Conservation (phyloP, 2,329 filamentous ascomycete genomes). For the Hypoxylon sp. region DNA sequence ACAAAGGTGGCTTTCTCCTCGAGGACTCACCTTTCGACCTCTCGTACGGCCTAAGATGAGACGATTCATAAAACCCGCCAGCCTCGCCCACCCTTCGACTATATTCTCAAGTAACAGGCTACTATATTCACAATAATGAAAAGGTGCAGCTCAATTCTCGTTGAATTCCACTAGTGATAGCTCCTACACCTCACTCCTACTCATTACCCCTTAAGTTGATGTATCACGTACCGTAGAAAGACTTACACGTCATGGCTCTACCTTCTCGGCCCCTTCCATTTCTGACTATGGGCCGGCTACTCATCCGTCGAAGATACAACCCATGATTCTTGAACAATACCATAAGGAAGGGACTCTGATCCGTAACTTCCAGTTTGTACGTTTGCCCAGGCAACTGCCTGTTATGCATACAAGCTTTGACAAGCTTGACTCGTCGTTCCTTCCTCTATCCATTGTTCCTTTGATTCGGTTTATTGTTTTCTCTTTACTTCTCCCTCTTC, state of each 20-base stretch:
- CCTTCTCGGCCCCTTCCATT: neutral
- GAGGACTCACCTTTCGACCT: neutral
- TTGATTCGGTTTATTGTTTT: neutral
- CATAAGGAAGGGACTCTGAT: neutral
- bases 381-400: neutral
- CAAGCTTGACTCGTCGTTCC: neutral
- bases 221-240: neutral
- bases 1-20: neutral
- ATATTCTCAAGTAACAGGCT: neutral
- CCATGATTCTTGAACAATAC: neutral
- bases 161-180: neutral
- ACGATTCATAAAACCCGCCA: constrained; percentile 4
- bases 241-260: neutral
- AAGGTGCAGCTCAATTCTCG: neutral
- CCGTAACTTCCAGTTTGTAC: neutral
- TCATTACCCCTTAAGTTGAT: too few relatives aligned
- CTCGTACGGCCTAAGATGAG: neutral
- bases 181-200: neutral
- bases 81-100: neutral
- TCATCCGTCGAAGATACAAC: neutral
- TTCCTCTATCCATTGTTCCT: neutral
- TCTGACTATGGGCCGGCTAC: neutral
- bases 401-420: neutral
- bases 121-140: constrained; percentile 6
- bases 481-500: neutral